Base-by-base conservation (phyloP, 352 stramenopile species). In the Lagenidium giganteum region DNA sequence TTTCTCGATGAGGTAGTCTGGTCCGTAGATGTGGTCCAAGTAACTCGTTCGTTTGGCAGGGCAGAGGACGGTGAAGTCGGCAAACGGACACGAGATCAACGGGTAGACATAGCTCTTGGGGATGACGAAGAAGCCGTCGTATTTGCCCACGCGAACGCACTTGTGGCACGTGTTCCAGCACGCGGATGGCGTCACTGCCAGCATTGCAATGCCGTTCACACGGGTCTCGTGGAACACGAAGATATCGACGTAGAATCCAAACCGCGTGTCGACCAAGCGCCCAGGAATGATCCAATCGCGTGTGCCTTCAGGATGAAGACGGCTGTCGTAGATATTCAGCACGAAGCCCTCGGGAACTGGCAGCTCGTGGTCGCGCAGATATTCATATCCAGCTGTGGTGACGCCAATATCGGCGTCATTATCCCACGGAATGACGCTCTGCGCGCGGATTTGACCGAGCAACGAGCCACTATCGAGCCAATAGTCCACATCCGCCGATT, bases 401-500 rank as follows among this genome's bases (percentile, higher is more conserved):
- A 87, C 64, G 13, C 60, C 74, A 58, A 84, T 60, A 39, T 87
- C 69, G 13, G 57, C 70, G 26, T 80, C 67, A 16, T 57, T 52
- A 54, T 87, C 74, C 58, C 61, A 80, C 8, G 66, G 54, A 24
- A 81, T 71, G 18, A 84, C 61, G 32, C 47, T 61, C 34, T 75
- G 61, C n/a, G 57, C 43, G 11, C 69, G 63, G 41, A 75, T 70
- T 47, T 81, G 67, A 2, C 74, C 71, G 23, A 83, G 42, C 33
- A 87, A 47, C 8, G 70, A 78, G 54, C 68, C 74, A 42, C 69
- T 78, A 52, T 87, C 74, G 37, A 87, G 29, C 74, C 74, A 87
- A 51, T 83, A 87, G 53, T 75, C 66, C 11, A 84, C 45, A 25
- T 77, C 53, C 7, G n/a, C n/a, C n/a, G n/a, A n/a, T n/a, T n/a